Base-by-base conservation (phyloP, 2,329 filamentous ascomycete species). In the Stagonosporopsis cucurbitacearum region DNA sequence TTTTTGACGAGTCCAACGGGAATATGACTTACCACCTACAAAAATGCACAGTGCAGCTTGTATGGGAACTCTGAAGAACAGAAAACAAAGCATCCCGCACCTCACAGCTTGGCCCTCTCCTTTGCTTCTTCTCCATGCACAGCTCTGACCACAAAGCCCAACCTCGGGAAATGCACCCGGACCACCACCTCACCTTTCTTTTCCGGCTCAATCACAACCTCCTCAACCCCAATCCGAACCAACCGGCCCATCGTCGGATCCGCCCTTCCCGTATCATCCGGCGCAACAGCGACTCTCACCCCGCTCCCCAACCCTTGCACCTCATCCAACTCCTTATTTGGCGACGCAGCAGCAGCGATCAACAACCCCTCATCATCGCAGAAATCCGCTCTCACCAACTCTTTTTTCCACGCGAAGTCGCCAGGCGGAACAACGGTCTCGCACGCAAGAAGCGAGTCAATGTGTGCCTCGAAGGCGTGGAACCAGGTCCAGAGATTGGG, bases 211-310 rank as follows among this genome's bases (percentile, higher is more conserved):
- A 78, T 69, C 0, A 78, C 72, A 1, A 78, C 68, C 54, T 78
- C 77, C 44, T 79, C 76, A 1, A 76, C 73, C 5, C 76, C 75
- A 30, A 75, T 55, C n/a, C 64, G 65, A 0, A 78, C 59, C 51
- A 78, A 44, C 4, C 45, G 69, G 0, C 77, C 77, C 13, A 74
- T 45, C 0, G 75, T 77, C 5, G 76, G 75, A 64, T 76, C 68
- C 40, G 64, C 70, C 36, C 70, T 67, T 0, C 77, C 77, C 19
- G 74, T 78, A 61, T 79, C 76, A 64, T 78, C 76, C 1, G 77
- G 77, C 22, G 65, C 69, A 1, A 79, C 65, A 23, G 62, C 69
- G 1, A 78, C 73, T 22, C 62, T 8, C 2, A 50, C 66, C 0
- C 75, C 76, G 15, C 63, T 59, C 11, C 50, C 52, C 25, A 78